Evolutionary conservation across 192 early-diverging fungal species (phyloP).

Genomic region (Backusella tuberculispora): DNA sequence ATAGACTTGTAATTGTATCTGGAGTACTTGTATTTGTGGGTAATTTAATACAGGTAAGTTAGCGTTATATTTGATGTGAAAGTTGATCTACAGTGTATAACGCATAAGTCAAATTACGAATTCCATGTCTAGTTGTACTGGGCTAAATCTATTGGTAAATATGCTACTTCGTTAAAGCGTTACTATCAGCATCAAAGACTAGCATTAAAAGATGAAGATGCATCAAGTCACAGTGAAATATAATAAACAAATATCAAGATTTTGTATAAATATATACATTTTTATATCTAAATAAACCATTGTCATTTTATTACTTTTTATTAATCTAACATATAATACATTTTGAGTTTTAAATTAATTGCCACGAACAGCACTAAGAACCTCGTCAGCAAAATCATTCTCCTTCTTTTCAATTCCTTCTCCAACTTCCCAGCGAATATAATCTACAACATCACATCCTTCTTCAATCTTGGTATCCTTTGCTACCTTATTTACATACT

Average conservation of each 20-base stretch:
- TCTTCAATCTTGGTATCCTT: constrained; percentile 48
- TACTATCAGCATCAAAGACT: constrained; percentile 10
- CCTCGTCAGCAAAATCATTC: constrained; percentile 83
- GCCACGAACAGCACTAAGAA: constrained; percentile 45
- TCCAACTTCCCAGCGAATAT: constrained; percentile 80
- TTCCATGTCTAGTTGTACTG: not conserved
- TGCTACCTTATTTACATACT: constrained; percentile 58
- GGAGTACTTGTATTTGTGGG: not conserved
- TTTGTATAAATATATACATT: not conserved
- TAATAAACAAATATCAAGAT: not conserved
- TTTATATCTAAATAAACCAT: not conserved
- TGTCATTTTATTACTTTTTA: not conserved
- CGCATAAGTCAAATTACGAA: not conserved
- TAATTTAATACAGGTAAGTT: not conserved
- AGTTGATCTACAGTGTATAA: not conserved
- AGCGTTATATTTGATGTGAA: not conserved
- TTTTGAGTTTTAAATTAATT: constrained; percentile 22
- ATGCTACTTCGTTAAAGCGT: not conserved
- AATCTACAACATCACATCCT: constrained; percentile 65
- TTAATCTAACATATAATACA: constrained; percentile 5
- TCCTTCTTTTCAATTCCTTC: constrained; percentile 83
- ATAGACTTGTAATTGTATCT: constrained; percentile 1
- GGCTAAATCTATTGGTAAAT: constrained; percentile 4
- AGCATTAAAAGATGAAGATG: constrained; percentile 8
- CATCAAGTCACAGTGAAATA: not conserved